phyloP scores from a whole-genome alignment of 495 filamentous ascomycete genomes.

The Viridothelium virens region DNA sequence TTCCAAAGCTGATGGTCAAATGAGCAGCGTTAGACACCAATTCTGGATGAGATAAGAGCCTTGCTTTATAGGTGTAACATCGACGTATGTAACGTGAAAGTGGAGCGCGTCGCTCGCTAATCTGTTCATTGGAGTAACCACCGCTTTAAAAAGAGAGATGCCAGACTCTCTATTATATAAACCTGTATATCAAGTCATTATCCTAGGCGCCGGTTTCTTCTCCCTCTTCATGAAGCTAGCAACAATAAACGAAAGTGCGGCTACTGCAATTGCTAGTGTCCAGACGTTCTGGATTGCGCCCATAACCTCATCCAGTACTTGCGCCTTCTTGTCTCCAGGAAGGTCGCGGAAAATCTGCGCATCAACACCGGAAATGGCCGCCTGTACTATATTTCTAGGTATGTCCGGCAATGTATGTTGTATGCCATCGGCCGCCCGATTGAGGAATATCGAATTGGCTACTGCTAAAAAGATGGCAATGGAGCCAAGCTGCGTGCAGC shows the following conservation, averaged over 20 bases:
- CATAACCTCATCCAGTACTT: constrained; percentile 1
- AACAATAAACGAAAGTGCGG: background rate
- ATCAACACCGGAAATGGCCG: background rate
- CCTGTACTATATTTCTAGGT: background rate
- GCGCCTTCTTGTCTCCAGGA: background rate
- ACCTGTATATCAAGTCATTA: background rate
- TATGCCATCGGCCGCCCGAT: background rate
- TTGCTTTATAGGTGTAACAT: too few species aligned
- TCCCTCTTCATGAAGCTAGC: background rate
- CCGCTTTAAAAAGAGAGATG: too few species aligned
- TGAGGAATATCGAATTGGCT: background rate
- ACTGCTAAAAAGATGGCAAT: background rate
- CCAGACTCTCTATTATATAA: too few species aligned
- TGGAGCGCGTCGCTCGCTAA: too few species aligned
- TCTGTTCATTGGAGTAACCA: too few species aligned
- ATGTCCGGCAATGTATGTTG: background rate
- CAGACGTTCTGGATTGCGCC: constrained; percentile 1
- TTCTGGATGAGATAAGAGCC: too few species aligned
- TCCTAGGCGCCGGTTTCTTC: background rate
- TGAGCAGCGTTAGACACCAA: too few species aligned
- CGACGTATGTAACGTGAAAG: too few species aligned
- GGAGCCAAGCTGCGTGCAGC: background rate
- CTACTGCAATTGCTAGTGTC: background rate
- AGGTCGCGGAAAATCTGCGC: constrained; percentile 4
- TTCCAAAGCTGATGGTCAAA: too few species aligned